phyloP scores from a whole-genome alignment of 2,329 filamentous ascomycete species.

The Tympanopsis confertula region DNA sequence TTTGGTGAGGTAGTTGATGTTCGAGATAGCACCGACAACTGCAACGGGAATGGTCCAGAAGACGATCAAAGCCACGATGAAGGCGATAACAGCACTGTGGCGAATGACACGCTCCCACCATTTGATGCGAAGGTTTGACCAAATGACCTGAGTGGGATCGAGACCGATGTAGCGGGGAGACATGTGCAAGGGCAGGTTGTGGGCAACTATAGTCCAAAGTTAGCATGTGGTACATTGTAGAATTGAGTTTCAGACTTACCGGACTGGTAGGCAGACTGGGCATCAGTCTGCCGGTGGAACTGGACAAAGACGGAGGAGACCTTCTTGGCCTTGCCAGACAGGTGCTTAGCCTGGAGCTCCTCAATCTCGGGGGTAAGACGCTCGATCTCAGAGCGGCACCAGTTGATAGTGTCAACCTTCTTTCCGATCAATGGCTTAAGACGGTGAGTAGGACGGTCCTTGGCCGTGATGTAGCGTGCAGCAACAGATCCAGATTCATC shows the following conservation, averaged over 20 bases:
- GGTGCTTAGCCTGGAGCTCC: slow-evolving; percentile 55
- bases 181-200: slow-evolving; percentile 81
- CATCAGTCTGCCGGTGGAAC: slow-evolving; percentile 70
- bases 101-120: slow-evolving; percentile 79
- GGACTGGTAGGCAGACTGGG: slow-evolving; percentile 71
- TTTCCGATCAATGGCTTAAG: slow-evolving; percentile 64
- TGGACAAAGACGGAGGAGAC: slow-evolving; percentile 81
- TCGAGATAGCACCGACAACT: slow-evolving; percentile 75
- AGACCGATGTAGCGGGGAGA: slow-evolving; percentile 75
- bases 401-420: slow-evolving; percentile 91
- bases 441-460: slow-evolving; percentile 68
- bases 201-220: slow-evolving; percentile 50
- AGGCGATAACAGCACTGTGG: slow-evolving; percentile 54
- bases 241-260: not conserved
- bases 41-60: slow-evolving; percentile 76
- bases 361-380: slow-evolving; percentile 64
- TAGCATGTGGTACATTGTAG: not conserved
- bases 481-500: slow-evolving; percentile 61
- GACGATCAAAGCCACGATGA: slow-evolving; percentile 67
- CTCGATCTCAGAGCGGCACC: slow-evolving; percentile 68
- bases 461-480: slow-evolving; percentile 60
- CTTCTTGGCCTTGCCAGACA: slow-evolving; percentile 49
- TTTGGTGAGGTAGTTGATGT: slow-evolving; percentile 56
- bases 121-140: slow-evolving; percentile 70
- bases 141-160: slow-evolving; percentile 73